Base-by-base conservation (phyloP, 495 filamentous ascomycete genomes). In the Tetracladium marchalianum region DNA sequence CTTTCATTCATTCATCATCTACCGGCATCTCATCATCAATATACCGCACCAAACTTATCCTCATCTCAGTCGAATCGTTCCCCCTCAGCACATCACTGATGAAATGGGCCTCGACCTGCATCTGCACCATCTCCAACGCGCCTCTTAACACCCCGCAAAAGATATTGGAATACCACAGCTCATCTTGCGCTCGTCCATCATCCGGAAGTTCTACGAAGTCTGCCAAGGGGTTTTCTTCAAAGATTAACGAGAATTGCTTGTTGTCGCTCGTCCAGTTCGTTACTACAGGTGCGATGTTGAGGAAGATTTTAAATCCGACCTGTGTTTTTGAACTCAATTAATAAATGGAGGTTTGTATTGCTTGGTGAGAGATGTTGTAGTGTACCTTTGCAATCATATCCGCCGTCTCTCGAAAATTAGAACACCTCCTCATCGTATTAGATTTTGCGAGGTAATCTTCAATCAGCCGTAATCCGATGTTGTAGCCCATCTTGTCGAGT, bases 241-340 rank as follows among this genome's bases (percentile, higher is more conserved):
- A 94, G 17, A 95, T 77, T 31, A 98, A 70, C 1, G 88, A 95
- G 69, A 96, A 98, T 57, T 92, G 85, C 59, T 95, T 95, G 67
- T 81, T 90, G 67, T 98, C 92, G 63, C 76, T 84, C 18, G 87
- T 84, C 92, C 92, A 97, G 62, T 95, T 95, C 40, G 88, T 86
- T 54, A 97, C 82, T 4, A 83, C 85, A 3, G 92, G 92, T n/a
- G 89, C 89, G 54, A 96, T 87, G 56, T 98, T 98, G 45, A 98
- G 78, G 64, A 98, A 98, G 47, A 97, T 93, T 72, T 97, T 97
- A 68, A 98, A 98, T 45, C 92, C 92, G 51, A 96, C 82, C 90
- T 96, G 54, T 32, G 40, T 27, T 11, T 41, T n/a, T 49, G 32
- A 44, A 27, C 9, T 31, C 15, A 16, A 6, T 31, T 41, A 8